These are phyloP conservation scores for Rhynchosporium secalis DNA, from an alignment of 2,329 filamentous ascomycete species.

Conservation along the genomic window DNA sequence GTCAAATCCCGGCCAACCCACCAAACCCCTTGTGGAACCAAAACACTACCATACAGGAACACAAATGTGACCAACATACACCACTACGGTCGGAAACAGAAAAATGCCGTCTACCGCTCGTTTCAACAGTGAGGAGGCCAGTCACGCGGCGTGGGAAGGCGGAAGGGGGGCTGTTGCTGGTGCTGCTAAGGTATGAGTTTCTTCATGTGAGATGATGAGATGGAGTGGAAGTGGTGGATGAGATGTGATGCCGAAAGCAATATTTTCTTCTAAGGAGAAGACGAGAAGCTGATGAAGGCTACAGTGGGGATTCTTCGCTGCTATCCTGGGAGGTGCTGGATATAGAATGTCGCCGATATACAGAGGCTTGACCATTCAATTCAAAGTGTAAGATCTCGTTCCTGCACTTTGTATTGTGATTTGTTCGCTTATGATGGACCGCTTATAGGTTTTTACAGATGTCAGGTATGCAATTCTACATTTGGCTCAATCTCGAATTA, in stretches of 20 bases:
- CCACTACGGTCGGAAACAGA: background rate
- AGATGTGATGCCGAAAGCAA: background rate
- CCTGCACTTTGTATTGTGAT: background rate
- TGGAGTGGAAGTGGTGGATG: background rate
- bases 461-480: slow-evolving; percentile 51
- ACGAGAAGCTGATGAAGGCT: slow-evolving; percentile 17
- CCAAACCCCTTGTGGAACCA: background rate
- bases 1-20: background rate
- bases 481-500: background rate
- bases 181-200: slow-evolving; percentile 58
- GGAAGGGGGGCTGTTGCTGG: slow-evolving; percentile 65
- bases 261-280: background rate
- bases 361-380: slow-evolving; percentile 69
- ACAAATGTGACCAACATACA: slow-evolving; percentile 18
- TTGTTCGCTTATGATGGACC: background rate
- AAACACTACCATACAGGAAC: slow-evolving; percentile 4
- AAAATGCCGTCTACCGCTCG: slow-evolving; percentile 56
- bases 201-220: too few species aligned
- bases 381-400: slow-evolving; percentile 62
- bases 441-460: slow-evolving; percentile 71
- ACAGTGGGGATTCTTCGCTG: slow-evolving; percentile 68
- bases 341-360: slow-evolving; percentile 70
- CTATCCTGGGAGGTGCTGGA: slow-evolving; percentile 60
- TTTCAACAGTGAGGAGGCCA: slow-evolving; percentile 65
- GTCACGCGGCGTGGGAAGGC: slow-evolving; percentile 70